Evolutionary conservation across 352 stramenopile species (phyloP), one percentile per base, ranked within the genome.

Genomic region (Elongisporangium undulatum): DNA sequence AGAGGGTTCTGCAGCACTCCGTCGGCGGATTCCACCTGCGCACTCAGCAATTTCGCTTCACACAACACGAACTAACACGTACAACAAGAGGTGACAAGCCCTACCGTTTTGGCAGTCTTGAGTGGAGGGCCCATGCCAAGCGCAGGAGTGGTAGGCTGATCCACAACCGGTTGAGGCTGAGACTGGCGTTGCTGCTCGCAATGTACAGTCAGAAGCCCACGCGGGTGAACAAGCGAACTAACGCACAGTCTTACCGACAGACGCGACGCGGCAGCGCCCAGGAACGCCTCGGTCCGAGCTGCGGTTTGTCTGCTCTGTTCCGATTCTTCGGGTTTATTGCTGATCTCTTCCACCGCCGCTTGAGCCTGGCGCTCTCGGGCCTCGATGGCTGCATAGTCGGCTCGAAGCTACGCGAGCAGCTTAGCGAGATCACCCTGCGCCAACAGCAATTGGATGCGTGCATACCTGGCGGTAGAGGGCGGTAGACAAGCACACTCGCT

Each of bases 1-100:
- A 85, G 57, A 0, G 75, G 74, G 24, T 90, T 73, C 58, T 90
- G 77, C 24, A 76, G 29, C 19, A 90, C 59, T 21, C 76, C 76
- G 23, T 74, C 66, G 5, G 41, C 26, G 4, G 75, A 87, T 17
- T 56, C 58, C 1, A 81, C 55, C 65, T 74, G 26, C 1, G 10
- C 34, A 45, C 4, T 6, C 34, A 45, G 34, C 34, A 10, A 45
- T 17, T 45, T 45, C 34, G 10, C 34, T 1, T 17, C 34, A 45
- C 12, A 17, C 2, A 45, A 45, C 7, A 15, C n/a, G n/a, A n/a
- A n/a, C n/a, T n/a, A 8, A 45, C 7, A 5, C 10, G 4, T 45
- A 12, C 9, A 5, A 45, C 12, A 3, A 45, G 29, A 13, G 1
- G 12, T 7, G 10, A 1, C 34, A 45, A 45, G 13, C 13, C n/a